Conservation (phyloP, 495 filamentous ascomycete species). For the Jackrogersella multiformis region DNA sequence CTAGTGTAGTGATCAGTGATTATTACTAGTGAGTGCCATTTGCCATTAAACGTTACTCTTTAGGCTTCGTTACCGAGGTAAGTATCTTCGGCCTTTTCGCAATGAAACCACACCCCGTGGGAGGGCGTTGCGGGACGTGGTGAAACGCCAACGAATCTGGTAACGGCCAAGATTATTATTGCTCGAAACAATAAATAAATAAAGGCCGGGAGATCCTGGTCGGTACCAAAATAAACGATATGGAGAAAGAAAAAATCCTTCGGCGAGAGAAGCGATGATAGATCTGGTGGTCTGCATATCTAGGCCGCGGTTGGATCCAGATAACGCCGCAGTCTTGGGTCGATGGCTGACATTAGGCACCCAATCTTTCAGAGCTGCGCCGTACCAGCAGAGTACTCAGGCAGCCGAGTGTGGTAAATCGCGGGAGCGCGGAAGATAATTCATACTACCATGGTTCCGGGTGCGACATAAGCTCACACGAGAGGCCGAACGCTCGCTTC, state of each 20-base stretch:
- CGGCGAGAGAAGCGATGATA: constrained; percentile 6
- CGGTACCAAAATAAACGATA: constrained; percentile 34
- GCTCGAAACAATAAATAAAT: too few species aligned
- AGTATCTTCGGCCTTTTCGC: constrained; percentile 13
- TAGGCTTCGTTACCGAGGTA: constrained; percentile 3
- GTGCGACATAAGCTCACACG: constrained; percentile 22
- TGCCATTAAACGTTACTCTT: too few species aligned
- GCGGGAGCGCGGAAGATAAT: constrained; percentile 39
- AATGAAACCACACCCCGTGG: constrained; percentile 38
- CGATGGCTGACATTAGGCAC: constrained; percentile 43
- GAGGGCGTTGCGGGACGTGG: constrained; percentile 25
- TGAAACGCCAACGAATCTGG: constrained; percentile 33
- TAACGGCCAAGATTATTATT: constrained; percentile 4
- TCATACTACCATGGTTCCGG: constrained; percentile 39
- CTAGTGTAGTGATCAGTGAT: constrained; percentile 1
- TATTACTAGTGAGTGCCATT: constrained; percentile 1
- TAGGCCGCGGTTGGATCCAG: constrained; percentile 45
- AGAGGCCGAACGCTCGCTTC: constrained; percentile 10
- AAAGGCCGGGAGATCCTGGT: constrained; percentile 17
- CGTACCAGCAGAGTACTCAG: constrained; percentile 30
- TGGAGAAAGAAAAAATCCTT: constrained; percentile 17
- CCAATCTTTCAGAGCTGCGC: constrained; percentile 21
- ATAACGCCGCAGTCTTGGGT: constrained; percentile 48
- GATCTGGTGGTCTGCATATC: constrained; percentile 42
- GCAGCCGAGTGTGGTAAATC: constrained; percentile 33